phyloP scores from a whole-genome alignment of 345 rosid species.

The Psidium friedrichsthalianum region DNA sequence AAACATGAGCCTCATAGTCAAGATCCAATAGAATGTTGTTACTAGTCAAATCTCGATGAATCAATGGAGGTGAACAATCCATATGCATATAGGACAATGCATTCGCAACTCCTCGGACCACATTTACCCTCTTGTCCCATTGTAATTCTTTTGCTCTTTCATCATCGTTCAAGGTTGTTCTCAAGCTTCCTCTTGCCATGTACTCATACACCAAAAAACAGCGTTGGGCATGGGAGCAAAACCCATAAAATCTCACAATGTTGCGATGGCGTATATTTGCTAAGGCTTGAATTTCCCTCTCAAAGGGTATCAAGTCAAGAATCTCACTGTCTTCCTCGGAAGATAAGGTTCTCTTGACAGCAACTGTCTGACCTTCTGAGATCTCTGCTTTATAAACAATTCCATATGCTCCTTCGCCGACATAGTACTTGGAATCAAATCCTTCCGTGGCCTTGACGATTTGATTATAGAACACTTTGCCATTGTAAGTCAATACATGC shows the following conservation, averaged over 20 bases:
- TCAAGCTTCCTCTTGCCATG: not conserved
- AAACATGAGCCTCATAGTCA: not conserved
- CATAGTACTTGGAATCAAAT: not conserved
- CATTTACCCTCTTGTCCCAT: not conserved
- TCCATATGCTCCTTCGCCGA: not conserved
- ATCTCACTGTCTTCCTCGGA: not conserved
- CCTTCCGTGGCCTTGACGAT: rapidly evolving
- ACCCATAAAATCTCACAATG: not conserved
- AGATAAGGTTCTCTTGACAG: not conserved
- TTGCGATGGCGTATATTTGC: not conserved
- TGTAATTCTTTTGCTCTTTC: not conserved
- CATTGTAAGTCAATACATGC: not conserved
- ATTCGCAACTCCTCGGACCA: not conserved
- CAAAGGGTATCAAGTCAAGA: not conserved
- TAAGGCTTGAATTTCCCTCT: not conserved
- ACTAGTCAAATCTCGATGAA: not conserved
- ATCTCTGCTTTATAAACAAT: not conserved
- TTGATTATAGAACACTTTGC: not conserved
- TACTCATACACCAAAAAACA: not conserved
- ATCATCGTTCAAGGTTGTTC: not conserved
- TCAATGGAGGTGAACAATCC: not conserved
- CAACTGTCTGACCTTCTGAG: not conserved
- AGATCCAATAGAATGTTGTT: not conserved
- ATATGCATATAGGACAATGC: not conserved
- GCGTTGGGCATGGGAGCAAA: not conserved